Base-by-base conservation (phyloP, 2,329 filamentous ascomycete genomes). In the Albophoma yamanashiensis region DNA sequence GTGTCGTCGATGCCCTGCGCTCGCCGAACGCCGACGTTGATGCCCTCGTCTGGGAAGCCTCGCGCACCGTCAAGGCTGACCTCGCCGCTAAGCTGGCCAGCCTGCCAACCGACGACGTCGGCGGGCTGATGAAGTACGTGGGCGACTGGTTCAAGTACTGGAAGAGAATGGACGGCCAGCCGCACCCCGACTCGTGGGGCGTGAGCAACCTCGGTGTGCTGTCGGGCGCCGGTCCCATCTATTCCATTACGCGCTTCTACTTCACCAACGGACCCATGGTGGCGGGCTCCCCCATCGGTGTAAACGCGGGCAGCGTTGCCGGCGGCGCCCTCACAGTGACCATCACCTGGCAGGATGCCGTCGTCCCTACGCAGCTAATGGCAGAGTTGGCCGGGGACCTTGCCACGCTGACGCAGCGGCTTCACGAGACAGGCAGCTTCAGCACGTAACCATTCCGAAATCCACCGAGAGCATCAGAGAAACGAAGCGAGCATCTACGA, bases 201-300 rank as follows among this genome's bases (percentile, higher is more conserved):
- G 65, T 84, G 5, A 83, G 78, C 62, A 85, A 84, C 64, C 61
- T 83, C 6, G 82, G 82, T 1, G 71, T 71, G 17, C 65, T 79
- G n/a, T 65, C 69, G 6, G 59, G 62, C 50, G 8, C 64, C 1
- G 61, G 47, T 2, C 61, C 60, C 0, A 61, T 55, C 4, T 76
- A 74, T 74, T 64, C 62, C 2, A 74, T 82, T 27, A 71, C 73
- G 6, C 74, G 78, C n/a, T 67, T 74, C 22, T 64, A 82, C 17
- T 83, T 84, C 65, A 75, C 78, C 0, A 82, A 83, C 62, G 75
- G 78, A 0, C 74, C 77, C 31, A 75, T 74, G 60, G 70, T 77
- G 6, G 69, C 71, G 0, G 77, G 79, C 0, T 63, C 76, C 1
- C 75, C 77, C 0, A 64, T 85, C 3, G 68, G 67, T 1, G 61